Conservation (phyloP, 805 yeast species). For the Cyberlindnera samutprakarnensis region DNA sequence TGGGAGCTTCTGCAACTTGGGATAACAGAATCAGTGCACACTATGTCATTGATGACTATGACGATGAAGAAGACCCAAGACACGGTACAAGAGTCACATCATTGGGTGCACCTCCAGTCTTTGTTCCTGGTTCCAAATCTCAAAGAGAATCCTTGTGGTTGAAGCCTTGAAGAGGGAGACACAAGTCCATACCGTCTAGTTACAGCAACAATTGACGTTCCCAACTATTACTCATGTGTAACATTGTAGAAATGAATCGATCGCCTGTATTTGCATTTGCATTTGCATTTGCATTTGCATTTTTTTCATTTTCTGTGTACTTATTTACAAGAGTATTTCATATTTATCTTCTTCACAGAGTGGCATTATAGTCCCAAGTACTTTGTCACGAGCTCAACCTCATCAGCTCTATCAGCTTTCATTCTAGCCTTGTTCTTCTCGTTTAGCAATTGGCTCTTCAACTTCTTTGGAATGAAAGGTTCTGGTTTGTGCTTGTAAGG, state of each 20-base stretch:
- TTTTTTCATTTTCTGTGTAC: not conserved
- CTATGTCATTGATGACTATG: slow-evolving; percentile 39
- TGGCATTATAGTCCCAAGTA: slow-evolving; percentile 16
- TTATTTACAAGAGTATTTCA: not conserved
- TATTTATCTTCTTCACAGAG: too few species aligned
- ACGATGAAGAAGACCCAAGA: slow-evolving; percentile 43
- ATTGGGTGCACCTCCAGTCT: slow-evolving; percentile 45
- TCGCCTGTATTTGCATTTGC: too few species aligned
- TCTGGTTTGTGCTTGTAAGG: slow-evolving; percentile 52
- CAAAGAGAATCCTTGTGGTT: slow-evolving; percentile 46
- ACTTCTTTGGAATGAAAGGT: slow-evolving; percentile 52
- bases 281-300: not conserved
- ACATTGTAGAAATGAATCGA: too few species aligned
- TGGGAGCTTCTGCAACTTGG: slow-evolving; percentile 51
- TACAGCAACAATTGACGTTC: too few species aligned
- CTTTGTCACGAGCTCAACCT: slow-evolving; percentile 16
- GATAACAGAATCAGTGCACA: slow-evolving; percentile 51
- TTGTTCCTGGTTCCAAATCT: slow-evolving; percentile 41
- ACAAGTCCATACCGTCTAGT: not conserved
- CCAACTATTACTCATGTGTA: too few species aligned
- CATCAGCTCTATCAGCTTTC: slow-evolving; percentile 11
- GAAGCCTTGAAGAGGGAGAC: not conserved
- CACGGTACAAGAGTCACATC: slow-evolving; percentile 49
- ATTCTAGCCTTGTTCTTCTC: slow-evolving; percentile 25
- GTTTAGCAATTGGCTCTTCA: slow-evolving; percentile 40